Conservation (phyloP, 108 stramenopile genomes). For the Thalassiosira profunda region DNA sequence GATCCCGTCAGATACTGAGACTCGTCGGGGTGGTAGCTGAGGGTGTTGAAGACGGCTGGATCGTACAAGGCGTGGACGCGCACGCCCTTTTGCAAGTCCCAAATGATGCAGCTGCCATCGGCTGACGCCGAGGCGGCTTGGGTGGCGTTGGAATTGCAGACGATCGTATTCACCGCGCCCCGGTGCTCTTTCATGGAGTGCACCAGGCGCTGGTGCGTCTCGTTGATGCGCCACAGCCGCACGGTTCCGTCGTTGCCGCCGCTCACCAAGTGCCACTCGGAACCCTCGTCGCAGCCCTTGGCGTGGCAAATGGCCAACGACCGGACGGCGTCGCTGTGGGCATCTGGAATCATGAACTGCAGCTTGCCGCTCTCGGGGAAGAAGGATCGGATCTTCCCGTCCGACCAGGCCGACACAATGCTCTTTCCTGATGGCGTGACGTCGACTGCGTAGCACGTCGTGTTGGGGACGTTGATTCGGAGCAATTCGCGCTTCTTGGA, state of each 20-base stretch:
- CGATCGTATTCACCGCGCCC: constrained; percentile 74
- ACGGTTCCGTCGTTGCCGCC: constrained; percentile 92
- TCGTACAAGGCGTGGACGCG: constrained; percentile 87
- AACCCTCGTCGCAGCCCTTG: constrained; percentile 38
- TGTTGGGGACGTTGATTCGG: constrained; percentile 91
- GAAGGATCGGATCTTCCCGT: constrained; percentile 93
- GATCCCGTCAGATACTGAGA: constrained; percentile 89
- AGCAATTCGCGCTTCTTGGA: constrained; percentile 74
- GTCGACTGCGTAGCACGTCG: constrained; percentile 77
- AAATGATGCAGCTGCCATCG: constrained; percentile 92
- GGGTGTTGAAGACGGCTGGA: constrained; percentile 74
- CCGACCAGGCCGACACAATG: constrained; percentile 89
- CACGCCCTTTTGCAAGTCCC: constrained; percentile 78
- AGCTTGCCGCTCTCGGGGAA: constrained; percentile 87
- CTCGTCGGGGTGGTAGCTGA: constrained; percentile 90
- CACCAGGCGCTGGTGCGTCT: constrained; percentile 77
- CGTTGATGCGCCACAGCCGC: constrained; percentile 80
- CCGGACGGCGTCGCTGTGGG: constrained; percentile 74
- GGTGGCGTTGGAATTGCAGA: constrained; percentile 56
- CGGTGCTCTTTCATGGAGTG: constrained; percentile 92
- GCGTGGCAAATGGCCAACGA: constrained; percentile 71
- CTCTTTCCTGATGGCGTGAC: constrained; percentile 66
- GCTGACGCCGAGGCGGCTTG: constrained; percentile 82
- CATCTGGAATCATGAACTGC: constrained; percentile 86
- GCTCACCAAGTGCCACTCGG: constrained; percentile 70